Conservation (phyloP, 805 yeast species). For the Candida quercuum region DNA sequence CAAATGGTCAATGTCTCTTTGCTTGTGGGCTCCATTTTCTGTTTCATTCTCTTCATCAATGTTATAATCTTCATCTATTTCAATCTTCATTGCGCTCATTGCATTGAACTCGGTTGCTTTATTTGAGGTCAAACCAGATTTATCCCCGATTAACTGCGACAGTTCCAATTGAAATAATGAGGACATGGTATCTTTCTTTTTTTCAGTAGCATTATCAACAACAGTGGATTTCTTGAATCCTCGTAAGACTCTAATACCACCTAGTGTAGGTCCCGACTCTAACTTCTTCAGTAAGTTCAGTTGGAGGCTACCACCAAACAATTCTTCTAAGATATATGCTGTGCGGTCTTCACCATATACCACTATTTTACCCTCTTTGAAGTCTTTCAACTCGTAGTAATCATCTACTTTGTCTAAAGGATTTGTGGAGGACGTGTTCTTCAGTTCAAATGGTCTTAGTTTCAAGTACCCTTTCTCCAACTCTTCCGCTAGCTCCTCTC, state of each 20-base stretch:
- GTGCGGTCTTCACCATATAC: conserved; percentile 35
- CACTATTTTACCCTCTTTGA: conserved; percentile 31
- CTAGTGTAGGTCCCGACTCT: conserved; percentile 32
- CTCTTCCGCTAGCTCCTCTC: conserved; percentile 42
- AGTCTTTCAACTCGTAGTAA: conserved; percentile 6
- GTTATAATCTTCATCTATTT: conserved; percentile 45
- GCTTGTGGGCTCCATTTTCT: conserved; percentile 38
- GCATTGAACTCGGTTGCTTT: conserved; percentile 24
- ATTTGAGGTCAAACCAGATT: conserved; percentile 7
- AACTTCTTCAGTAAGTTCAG: conserved; percentile 30
- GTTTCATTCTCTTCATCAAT: conserved; percentile 34
- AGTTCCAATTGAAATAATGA: conserved; percentile 18
- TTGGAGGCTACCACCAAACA: conserved; percentile 36
- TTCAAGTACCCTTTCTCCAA: conserved; percentile 52
- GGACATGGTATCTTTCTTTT: conserved; percentile 3
- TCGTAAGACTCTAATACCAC: conserved; percentile 45
- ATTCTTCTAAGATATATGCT: conserved; percentile 44
- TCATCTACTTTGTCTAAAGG: conserved; percentile 11
- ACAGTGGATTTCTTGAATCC: conserved; percentile 33
- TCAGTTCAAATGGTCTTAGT: conserved; percentile 30
- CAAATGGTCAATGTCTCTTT: conserved; percentile 51
- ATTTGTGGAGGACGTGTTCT: conserved; percentile 12
- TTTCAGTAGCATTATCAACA: not conserved
- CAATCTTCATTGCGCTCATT: conserved; percentile 43
- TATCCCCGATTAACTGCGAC: conserved; percentile 18